These are phyloP conservation scores for Metschnikowia henanensis DNA, from an alignment of 805 yeast genomes.

Conservation along the genomic window DNA sequence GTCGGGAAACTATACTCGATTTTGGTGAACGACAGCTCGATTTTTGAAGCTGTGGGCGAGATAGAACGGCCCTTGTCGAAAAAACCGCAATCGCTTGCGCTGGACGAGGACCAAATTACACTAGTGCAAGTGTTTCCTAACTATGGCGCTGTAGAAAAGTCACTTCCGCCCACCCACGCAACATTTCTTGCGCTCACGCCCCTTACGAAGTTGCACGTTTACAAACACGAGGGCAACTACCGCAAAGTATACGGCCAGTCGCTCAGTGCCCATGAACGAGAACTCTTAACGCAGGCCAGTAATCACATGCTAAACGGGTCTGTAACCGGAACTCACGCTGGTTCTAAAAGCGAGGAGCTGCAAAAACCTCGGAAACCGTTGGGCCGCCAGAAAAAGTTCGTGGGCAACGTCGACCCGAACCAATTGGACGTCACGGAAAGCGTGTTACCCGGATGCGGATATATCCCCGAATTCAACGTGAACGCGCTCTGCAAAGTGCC, in stretches of 20 bases:
- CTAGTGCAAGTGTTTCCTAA: slow-evolving; percentile 42
- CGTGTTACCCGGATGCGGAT: slow-evolving; percentile 45
- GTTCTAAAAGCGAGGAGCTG: not conserved
- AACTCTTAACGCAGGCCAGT: slow-evolving; percentile 29
- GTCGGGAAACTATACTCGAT: slow-evolving; percentile 22
- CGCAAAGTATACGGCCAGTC: slow-evolving; percentile 24
- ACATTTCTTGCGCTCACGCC: slow-evolving; percentile 36
- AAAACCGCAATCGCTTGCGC: slow-evolving; percentile 17
- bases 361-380: slow-evolving; percentile 17
- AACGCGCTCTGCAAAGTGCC: slow-evolving; percentile 43
- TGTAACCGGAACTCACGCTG: not conserved
- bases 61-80: slow-evolving; percentile 5
- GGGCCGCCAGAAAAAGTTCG: slow-evolving; percentile 32
- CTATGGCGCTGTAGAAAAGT: slow-evolving; percentile 32
- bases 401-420: slow-evolving; percentile 39
- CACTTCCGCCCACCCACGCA: slow-evolving; percentile 32
- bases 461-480: slow-evolving; percentile 41
- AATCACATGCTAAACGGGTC: slow-evolving; percentile 22
- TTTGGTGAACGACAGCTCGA: slow-evolving; percentile 18
- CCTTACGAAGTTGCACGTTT: slow-evolving; percentile 36
- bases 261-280: slow-evolving; percentile 35
- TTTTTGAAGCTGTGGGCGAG: slow-evolving; percentile 13
- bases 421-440: slow-evolving; percentile 39
- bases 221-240: slow-evolving; percentile 27
- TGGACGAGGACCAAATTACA: slow-evolving; percentile 32